Percentiles rank a stretch among this genome's conserved stretches.
These are phyloP conservation scores for Aspergillus luchuensis DNA, from an alignment of 2,329 filamentous ascomycete genomes.

Conservation along the genomic window DNA sequence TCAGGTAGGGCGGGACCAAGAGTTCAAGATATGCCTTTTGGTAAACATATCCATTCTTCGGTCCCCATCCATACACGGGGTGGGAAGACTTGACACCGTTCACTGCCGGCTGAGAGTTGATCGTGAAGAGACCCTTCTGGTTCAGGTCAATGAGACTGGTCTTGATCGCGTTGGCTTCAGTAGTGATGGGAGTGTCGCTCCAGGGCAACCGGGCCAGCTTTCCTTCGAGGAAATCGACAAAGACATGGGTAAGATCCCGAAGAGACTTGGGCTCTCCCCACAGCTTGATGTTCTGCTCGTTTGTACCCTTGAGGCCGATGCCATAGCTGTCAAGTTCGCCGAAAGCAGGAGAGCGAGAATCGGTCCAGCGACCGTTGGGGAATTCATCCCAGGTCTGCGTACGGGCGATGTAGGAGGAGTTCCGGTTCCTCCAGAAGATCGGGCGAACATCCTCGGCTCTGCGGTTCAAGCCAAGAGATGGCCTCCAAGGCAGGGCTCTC, in stretches of 20 bases:
- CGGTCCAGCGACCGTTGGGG: conserved; percentile 97
- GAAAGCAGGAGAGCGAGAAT: conserved; percentile 92
- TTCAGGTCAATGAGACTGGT: conserved; percentile 79
- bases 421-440: conserved; percentile 97
- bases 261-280: conserved; percentile 86
- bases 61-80: conserved; percentile 89
- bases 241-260: conserved; percentile 78
- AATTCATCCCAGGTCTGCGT: conserved; percentile 99
- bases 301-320: conserved; percentile 89
- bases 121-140: conserved; percentile 81
- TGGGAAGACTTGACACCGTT: conserved; percentile 87
- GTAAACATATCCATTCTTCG: conserved; percentile 92
- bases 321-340: conserved; percentile 94
- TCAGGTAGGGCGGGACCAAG: conserved; percentile 77
- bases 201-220: conserved; percentile 83
- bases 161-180: conserved; percentile 78
- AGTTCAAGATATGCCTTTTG: conserved; percentile 97
- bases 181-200: conserved; percentile 86
- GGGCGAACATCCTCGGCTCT: conserved; percentile 94
- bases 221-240: conserved; percentile 80
- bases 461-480: conserved; percentile 84
- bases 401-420: conserved; percentile 90
- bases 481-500: conserved; percentile 93
- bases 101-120: conserved; percentile 96
- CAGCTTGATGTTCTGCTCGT: conserved; percentile 91